Percentiles rank a stretch among this genome's conserved stretches.
Evolutionary conservation across 345 rosid genomes (phyloP).

Genomic region (Ceriops zippeliana): DNA sequence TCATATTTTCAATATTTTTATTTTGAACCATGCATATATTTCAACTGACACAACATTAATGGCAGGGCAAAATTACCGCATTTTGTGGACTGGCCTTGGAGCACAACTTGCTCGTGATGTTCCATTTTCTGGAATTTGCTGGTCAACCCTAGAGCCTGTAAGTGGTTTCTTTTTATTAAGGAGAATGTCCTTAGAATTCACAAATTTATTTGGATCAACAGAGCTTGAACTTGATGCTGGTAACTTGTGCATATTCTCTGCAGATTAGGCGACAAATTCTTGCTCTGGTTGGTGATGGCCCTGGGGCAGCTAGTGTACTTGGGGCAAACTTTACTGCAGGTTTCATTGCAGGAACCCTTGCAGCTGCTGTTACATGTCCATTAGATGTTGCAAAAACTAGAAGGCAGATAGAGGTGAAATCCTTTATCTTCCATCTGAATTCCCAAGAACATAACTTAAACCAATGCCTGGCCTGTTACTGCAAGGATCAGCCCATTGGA

Average conservation of each 20-base stretch:
- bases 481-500: no score
- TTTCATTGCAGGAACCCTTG: slow-evolving; percentile 79
- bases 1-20: not conserved
- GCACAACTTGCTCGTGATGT: slow-evolving; percentile 98
- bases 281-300: slow-evolving; percentile 56
- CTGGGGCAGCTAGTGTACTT: slow-evolving; percentile 47
- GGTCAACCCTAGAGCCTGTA: slow-evolving; percentile 94
- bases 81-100: slow-evolving; percentile 92
- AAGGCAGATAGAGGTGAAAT: slow-evolving; percentile 86
- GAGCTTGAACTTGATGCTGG: not conserved
- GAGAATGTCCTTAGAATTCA: not conserved
- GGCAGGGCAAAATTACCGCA: slow-evolving; percentile 71
- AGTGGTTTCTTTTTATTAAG: slow-evolving; percentile 21
- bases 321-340: slow-evolving; percentile 94
- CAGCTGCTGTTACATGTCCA: slow-evolving; percentile 89
- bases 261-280: slow-evolving; percentile 69
- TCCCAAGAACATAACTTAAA: no score
- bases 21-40: not conserved
- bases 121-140: slow-evolving; percentile 96
- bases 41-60: not conserved
- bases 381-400: slow-evolving; percentile 92
- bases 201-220: not conserved
- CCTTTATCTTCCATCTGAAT: not conserved
- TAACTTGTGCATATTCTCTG: not conserved
- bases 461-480: no score